Conservation (phyloP, 2,329 filamentous ascomycete species). For the Teratosphaeria destructans region DNA sequence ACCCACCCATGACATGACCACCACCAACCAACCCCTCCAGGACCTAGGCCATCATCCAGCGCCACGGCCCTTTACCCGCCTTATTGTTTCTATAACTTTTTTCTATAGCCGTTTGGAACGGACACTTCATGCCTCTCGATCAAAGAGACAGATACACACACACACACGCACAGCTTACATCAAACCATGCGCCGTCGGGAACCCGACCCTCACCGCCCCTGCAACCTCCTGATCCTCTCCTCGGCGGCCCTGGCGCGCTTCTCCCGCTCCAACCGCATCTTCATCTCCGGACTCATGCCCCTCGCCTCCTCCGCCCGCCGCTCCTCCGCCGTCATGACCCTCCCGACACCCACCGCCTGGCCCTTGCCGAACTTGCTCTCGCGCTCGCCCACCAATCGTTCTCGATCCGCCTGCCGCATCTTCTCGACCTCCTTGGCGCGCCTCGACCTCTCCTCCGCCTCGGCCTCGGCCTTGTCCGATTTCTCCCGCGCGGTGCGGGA, state of each 20-base stretch:
- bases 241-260: constrained; percentile 84
- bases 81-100: no score
- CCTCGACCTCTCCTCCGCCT: constrained; percentile 49
- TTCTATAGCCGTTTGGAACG: no score
- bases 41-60: no score
- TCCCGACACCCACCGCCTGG: constrained; percentile 33
- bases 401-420: constrained; percentile 55
- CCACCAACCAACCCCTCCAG: no score
- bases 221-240: constrained; percentile 65
- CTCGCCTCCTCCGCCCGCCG: constrained; percentile 72
- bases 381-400: constrained; percentile 40
- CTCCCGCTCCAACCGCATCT: constrained; percentile 74
- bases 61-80: no score
- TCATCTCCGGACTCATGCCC: constrained; percentile 80
- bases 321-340: constrained; percentile 67
- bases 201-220: constrained; percentile 16
- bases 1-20: no score
- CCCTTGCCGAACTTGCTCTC: constrained; percentile 43
- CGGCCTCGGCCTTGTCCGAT: constrained; percentile 55
- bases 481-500: constrained; percentile 60
- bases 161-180: no score
- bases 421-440: constrained; percentile 65
- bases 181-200: no score
- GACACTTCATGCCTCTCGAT: no score
- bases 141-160: background rate